These are phyloP conservation scores for Pythium apleroticum DNA, from an alignment of 352 stramenopile species.

Conservation along the genomic window DNA sequence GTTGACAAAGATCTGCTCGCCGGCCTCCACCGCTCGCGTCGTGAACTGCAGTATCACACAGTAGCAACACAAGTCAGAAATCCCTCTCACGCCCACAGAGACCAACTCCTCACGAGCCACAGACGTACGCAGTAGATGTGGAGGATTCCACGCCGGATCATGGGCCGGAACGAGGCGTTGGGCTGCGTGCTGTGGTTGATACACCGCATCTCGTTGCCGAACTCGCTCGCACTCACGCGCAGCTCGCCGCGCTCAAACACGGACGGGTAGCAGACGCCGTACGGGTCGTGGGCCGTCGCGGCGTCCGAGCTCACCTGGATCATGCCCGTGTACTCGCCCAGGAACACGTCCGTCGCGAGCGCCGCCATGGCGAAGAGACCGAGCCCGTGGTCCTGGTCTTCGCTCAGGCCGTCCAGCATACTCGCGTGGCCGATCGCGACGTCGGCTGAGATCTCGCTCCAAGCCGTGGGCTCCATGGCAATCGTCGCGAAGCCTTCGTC, in stretches of 20 bases:
- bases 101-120: neutral
- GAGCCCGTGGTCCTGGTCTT: constrained; percentile 42
- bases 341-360: constrained; percentile 41
- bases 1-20: constrained; percentile 76
- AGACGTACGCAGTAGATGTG: constrained; percentile 74
- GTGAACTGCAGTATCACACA: constrained; percentile 47
- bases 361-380: constrained; percentile 62
- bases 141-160: constrained; percentile 64
- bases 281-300: constrained; percentile 48
- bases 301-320: constrained; percentile 35
- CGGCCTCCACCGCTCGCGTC: constrained; percentile 37
- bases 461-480: constrained; percentile 24
- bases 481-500: constrained; percentile 55
- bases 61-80: constrained; percentile 1
- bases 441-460: constrained; percentile 37
- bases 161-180: constrained; percentile 65
- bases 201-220: constrained; percentile 75
- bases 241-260: constrained; percentile 64
- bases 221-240: constrained; percentile 68
- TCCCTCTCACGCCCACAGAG: constrained; percentile 12
- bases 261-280: constrained; percentile 71
- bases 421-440: constrained; percentile 56
- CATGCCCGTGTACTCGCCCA: constrained; percentile 73
- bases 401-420: constrained; percentile 35
- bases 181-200: constrained; percentile 70